Evolutionary conservation across 169 alveolate genomes (phyloP).

Genomic region (Pseudocohnilembus persalinus): DNA sequence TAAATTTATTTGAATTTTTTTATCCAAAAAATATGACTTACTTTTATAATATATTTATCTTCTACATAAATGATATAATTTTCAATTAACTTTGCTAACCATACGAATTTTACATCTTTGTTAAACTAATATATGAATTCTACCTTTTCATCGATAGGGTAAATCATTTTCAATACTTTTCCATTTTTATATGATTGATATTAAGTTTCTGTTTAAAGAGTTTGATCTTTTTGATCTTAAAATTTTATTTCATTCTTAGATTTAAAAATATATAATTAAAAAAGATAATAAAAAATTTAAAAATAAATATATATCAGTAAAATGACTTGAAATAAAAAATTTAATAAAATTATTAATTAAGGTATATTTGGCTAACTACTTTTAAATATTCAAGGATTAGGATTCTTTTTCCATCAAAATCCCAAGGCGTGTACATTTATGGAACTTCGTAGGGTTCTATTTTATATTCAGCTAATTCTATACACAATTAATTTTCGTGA

Average conservation of each 20-base stretch:
- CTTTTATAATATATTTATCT: slow-evolving; percentile 32
- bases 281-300: too few species aligned
- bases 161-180: slow-evolving; percentile 20
- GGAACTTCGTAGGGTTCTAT: slow-evolving; percentile 10
- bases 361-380: too few species aligned
- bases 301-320: too few species aligned
- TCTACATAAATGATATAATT: slow-evolving; percentile 29
- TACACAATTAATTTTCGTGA: not conserved
- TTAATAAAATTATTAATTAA: too few species aligned
- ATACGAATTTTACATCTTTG: slow-evolving; percentile 27
- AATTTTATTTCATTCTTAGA: too few species aligned
- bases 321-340: too few species aligned
- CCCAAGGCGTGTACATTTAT: slow-evolving; percentile 24
- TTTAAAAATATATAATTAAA: too few species aligned
- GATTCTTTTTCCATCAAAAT: slow-evolving; percentile 28
- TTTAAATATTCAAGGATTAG: slow-evolving; percentile 34
- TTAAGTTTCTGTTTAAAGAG: not conserved
- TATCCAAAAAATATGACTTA: not conserved
- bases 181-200: not conserved
- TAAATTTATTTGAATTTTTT: not conserved
- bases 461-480: not conserved
- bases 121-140: not conserved
- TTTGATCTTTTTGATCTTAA: too few species aligned
- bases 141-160: not conserved
- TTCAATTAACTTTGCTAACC: slow-evolving; percentile 10